Percentiles rank a stretch among this genome's conserved stretches.
Evolutionary conservation across 345 rosid genomes (phyloP).

Genomic region (Xanthoceras sorbifolium): DNA sequence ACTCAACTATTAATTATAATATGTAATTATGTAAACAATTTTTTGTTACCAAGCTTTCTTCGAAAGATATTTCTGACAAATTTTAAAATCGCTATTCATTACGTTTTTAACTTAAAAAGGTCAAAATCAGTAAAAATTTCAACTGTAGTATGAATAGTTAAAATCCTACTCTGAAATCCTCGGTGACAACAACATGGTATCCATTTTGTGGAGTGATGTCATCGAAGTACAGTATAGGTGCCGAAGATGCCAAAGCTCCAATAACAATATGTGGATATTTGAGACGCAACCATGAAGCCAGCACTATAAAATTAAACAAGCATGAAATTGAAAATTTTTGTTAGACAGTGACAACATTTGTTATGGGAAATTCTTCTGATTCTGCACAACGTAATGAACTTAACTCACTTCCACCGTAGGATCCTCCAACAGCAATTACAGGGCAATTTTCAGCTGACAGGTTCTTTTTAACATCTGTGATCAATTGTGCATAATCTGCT

Average conservation of each 20-base stretch:
- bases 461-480: slow-evolving; percentile 27
- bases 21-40: not conserved
- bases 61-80: too few species aligned
- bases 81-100: too few species aligned
- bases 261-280: slow-evolving; percentile 32
- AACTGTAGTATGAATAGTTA: not conserved
- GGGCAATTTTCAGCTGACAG: slow-evolving; percentile 31
- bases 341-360: not conserved
- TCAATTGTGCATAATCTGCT: slow-evolving; percentile 37
- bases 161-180: slow-evolving; percentile 29
- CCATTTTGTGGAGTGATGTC: slow-evolving; percentile 31
- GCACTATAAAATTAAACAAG: slow-evolving; percentile 15
- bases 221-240: slow-evolving; percentile 34
- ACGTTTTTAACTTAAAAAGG: too few species aligned
- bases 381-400: not conserved
- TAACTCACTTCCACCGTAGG: slow-evolving; percentile 37
- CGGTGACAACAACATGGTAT: slow-evolving; percentile 22
- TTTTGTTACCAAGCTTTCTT: too few species aligned
- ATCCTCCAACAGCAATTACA: slow-evolving; percentile 33
- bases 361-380: not conserved
- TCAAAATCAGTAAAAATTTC: too few species aligned
- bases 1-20: not conserved
- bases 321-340: not conserved
- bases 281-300: slow-evolving; percentile 36
- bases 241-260: slow-evolving; percentile 36